phyloP scores from a whole-genome alignment of 345 rosid genomes.

The Mallotus nudiflorus region DNA sequence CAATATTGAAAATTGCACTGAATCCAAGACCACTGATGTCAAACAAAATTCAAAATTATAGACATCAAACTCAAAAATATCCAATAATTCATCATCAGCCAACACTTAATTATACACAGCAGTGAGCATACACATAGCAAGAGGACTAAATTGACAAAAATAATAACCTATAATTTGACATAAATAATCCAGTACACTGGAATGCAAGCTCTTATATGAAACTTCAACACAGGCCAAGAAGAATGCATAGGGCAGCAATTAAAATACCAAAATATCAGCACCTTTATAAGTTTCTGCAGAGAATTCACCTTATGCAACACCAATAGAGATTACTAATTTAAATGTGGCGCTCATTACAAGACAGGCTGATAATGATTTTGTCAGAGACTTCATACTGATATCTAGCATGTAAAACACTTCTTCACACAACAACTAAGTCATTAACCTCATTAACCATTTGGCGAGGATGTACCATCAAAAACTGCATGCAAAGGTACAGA shows the following conservation, averaged over 20 bases:
- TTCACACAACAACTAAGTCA: too few species aligned
- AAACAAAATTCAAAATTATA: neutral
- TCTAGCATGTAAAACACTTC: too few species aligned
- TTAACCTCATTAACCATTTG: too few species aligned
- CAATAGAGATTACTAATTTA: too few species aligned
- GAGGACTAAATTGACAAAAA: neutral
- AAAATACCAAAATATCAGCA: conserved; percentile 1
- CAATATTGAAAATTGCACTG: neutral
- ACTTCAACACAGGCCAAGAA: neutral
- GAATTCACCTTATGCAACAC: neutral
- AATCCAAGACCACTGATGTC: neutral
- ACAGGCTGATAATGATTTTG: too few species aligned
- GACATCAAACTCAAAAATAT: neutral
- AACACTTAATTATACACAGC: neutral
- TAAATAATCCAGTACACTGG: neutral
- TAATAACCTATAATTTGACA: neutral
- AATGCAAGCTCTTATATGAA: neutral
- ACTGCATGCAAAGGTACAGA: too few species aligned
- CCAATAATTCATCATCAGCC: neutral
- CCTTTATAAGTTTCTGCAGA: neutral
- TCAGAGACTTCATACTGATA: too few species aligned
- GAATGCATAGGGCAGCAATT: neutral
- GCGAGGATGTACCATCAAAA: too few species aligned
- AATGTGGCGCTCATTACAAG: too few species aligned
- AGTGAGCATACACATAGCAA: neutral